Conservation (phyloP, 2,329 filamentous ascomycete genomes). For the Clarireedia hainanense region DNA sequence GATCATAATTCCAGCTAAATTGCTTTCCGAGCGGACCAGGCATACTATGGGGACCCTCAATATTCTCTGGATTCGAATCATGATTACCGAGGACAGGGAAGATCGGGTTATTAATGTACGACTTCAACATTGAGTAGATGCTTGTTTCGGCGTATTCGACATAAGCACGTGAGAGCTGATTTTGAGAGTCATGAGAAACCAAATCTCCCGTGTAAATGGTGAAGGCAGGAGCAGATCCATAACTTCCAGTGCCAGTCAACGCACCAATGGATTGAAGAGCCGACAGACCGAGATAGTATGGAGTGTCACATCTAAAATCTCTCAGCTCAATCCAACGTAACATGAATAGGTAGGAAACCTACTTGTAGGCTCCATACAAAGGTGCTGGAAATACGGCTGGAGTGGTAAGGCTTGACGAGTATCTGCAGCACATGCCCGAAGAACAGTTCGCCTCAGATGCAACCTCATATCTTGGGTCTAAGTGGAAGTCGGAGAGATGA, state of each 20-base stretch:
- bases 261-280: conserved; percentile 44
- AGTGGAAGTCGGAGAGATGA: conserved; percentile 28
- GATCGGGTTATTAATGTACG: conserved; percentile 47
- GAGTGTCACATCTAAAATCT: conserved; percentile 38
- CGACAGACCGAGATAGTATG: conserved; percentile 1
- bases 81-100: conserved; percentile 51
- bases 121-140: conserved; percentile 47
- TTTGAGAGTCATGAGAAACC: conserved; percentile 45
- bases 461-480: conserved; percentile 27
- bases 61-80: conserved; percentile 45
- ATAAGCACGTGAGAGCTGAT: conserved; percentile 43
- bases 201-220: conserved; percentile 47
- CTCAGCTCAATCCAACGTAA: neutral
- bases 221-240: conserved; percentile 39
- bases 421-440: conserved; percentile 22
- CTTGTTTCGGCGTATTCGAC: conserved; percentile 45
- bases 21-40: conserved; percentile 45
- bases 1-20: conserved; percentile 50
- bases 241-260: conserved; percentile 44
- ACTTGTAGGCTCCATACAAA: conserved; percentile 44
- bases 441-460: conserved; percentile 26
- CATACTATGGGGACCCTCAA: conserved; percentile 44
- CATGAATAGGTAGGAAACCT: neutral
- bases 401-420: conserved; percentile 22
- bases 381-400: conserved; percentile 39